Base-by-base conservation (phyloP, 225 moss, liverwort and hornwort species). In the Straminergon stramineum region DNA sequence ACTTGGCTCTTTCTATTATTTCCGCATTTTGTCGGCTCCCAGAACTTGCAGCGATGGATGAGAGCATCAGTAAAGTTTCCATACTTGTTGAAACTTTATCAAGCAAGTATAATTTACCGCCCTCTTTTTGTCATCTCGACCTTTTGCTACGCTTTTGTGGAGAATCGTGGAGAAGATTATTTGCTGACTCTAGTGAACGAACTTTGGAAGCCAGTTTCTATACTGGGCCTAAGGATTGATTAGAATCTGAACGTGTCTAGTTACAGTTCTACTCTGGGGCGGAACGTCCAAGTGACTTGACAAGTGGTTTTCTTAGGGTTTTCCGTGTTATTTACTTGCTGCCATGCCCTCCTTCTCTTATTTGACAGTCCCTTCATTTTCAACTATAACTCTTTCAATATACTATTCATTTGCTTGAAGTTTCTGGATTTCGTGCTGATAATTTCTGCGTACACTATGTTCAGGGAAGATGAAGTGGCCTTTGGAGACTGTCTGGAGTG, bases 11-110 rank as follows among this genome's bases (percentile, higher is more conserved):
- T 70, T 92, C 96, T 69, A 96, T 97, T 74, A 93, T 99, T 82
- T 96, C 96, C 90, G 96, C 97, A 31, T 96, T 99, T 89, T 95
- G 96, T 89, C 96, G 97, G 23, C 88, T 97, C 79, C 97, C 97
- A 85, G 99, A 96, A 70, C 92, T 99, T 88, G 98, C 94, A 65
- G 92, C 95, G 68, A 94, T 95, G 93, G 95, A 96, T 90, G 96
- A 99, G 84, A 94, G 92, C 84, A 94, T 99, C 89, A 92, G 94
- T 91, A 96, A 96, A 93, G 96, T 99, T 88, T 95, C 97, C 88
- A 84, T 95, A 86, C 89, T 99, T 89, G 93, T 96, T 94, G 86
- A 95, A 88, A 96, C 96, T 90, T 90, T 99, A 91, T 93, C 95
- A 84, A 97, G 94, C 94, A 96, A 95, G 97, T 96, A 98, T 95